Percentiles rank a stretch among this genome's conserved stretches.
Evolutionary conservation across 2,329 filamentous ascomycete species (phyloP).

Genomic region (Pochonia chlamydosporia): DNA sequence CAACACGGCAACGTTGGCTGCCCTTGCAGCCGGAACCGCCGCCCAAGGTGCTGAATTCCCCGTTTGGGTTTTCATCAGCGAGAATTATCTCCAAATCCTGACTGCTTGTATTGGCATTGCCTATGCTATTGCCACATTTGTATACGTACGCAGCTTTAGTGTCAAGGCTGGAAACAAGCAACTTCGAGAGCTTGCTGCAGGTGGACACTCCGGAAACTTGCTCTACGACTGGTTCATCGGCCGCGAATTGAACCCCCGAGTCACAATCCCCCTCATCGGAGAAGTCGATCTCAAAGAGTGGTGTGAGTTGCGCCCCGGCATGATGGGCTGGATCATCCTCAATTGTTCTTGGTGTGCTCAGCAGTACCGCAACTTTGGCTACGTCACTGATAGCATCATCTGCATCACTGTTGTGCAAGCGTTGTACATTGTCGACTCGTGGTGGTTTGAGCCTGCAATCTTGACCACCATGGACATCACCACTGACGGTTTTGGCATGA

Average conservation of each 20-base stretch:
- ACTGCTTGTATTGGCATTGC: conserved; percentile 78
- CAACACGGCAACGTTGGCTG: conserved; percentile 65
- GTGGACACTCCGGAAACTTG: conserved; percentile 76
- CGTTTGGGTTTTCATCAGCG: conserved; percentile 88
- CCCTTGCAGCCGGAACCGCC: conserved; percentile 67
- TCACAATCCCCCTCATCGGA: conserved; percentile 72
- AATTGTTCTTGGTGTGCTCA: conserved; percentile 80
- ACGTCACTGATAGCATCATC: conserved; percentile 78
- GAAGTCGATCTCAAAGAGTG: conserved; percentile 88
- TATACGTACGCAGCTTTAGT: conserved; percentile 77
- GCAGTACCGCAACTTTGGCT: conserved; percentile 81
- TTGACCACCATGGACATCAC: conserved; percentile 93
- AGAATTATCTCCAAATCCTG: conserved; percentile 83
- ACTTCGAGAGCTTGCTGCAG: conserved; percentile 71
- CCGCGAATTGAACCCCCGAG: conserved; percentile 85
- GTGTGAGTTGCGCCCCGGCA: conserved; percentile 84
- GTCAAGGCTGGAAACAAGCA: conserved; percentile 70
- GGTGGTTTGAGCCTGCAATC: conserved; percentile 83
- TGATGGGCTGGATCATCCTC: conserved; percentile 83
- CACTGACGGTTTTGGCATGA: conserved; percentile 89
- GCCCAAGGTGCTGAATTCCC: conserved; percentile 74
- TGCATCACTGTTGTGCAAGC: conserved; percentile 73
- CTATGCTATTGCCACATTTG: conserved; percentile 65
- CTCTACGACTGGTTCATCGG: conserved; percentile 97
- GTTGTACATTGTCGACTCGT: conserved; percentile 77